Evolutionary conservation across 768 basidiomycete species (phyloP), one percentile per base, ranked within the genome.

Genomic region (Pulveroboletus sp.): DNA sequence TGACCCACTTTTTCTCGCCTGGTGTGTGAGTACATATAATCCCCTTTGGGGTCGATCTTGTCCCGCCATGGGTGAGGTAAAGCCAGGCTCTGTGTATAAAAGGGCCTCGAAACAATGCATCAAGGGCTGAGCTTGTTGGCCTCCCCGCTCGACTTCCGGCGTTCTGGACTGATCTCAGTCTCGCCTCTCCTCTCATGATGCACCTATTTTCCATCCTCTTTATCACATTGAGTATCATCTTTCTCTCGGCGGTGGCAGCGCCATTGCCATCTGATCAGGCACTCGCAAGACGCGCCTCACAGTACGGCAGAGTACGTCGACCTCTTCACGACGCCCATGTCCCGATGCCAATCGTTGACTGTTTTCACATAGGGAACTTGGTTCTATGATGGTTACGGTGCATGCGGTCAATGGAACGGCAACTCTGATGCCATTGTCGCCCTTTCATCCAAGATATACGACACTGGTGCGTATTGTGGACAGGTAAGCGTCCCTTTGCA

Each of bases 381-480:
- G 78, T 89, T 78, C 63, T 54, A 81, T 52, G 76, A 75, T 47
- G 80, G 68, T 30, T 59, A 73, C 24, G 86, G 84, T 39, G 84
- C 86, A 65, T 89, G 87, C 60, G 85, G 85, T 26, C 57, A 73
- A 35, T 47, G 39, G 44, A 77, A 85, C 62, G 64, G 42, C 32
- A 63, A 77, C 61, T 74, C 57, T 45, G 76, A 82, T 57, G 62
- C 69, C 55, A 80, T 89, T 50, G 75, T 88, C 40, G 87, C 87
- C 13, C 76, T 89, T 56, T 73, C 81, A 14, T 67, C 75, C 26
- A 35, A 60, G 1, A 77, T 80, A 24, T 89, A 82, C 59, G 73
- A 75, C 54, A 57, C 61, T 11, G 84, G 81, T 36, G 65, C 53
- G 10, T 77, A 82, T 68, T 89, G 86, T 65, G 73, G 73, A 53